These are phyloP conservation scores for Exophiala dermatitidis DNA, from an alignment of 2,329 filamentous ascomycete species.

Conservation along the genomic window DNA sequence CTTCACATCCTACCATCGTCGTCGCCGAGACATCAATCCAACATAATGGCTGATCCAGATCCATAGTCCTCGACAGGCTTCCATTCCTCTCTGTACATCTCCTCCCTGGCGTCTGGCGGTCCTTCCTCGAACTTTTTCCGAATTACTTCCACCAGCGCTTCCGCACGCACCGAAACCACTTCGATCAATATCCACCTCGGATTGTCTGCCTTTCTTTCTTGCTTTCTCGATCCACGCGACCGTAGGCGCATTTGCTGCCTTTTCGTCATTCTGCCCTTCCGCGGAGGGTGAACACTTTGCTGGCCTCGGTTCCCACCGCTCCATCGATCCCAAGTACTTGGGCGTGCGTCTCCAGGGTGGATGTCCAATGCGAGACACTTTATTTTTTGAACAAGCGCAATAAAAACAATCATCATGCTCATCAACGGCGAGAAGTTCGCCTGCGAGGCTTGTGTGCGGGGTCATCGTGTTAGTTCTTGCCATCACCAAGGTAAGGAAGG, in stretches of 20 bases:
- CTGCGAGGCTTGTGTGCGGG: slow-evolving; percentile 95
- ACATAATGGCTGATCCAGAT: slow-evolving; percentile 18
- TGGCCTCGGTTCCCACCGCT: not conserved
- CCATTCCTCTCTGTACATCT: not conserved
- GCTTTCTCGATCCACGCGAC: not conserved
- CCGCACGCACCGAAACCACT: not conserved
- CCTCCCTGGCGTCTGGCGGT: slow-evolving; percentile 16
- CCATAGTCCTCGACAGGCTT: slow-evolving; percentile 3
- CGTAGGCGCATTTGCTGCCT: not conserved
- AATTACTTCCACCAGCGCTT: slow-evolving; percentile 2
- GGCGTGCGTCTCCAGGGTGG: too few relatives aligned
- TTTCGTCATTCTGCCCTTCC: not conserved
- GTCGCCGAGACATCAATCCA: slow-evolving; percentile 4
- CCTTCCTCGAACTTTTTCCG: slow-evolving; percentile 12
- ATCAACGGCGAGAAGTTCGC: slow-evolving; percentile 96
- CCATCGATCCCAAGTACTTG: too few relatives aligned
- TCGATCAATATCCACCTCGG: not conserved
- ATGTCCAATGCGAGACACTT: too few relatives aligned
- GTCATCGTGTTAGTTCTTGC: slow-evolving; percentile 98
- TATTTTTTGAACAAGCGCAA: not conserved
- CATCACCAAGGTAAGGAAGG: slow-evolving; percentile 75
- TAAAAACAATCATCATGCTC: slow-evolving; percentile 50
- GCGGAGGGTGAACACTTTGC: not conserved
- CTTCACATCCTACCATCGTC: slow-evolving; percentile 8
- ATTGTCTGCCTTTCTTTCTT: not conserved